Base-by-base conservation (phyloP, 163 green algal species). In the Volvox carteri region DNA sequence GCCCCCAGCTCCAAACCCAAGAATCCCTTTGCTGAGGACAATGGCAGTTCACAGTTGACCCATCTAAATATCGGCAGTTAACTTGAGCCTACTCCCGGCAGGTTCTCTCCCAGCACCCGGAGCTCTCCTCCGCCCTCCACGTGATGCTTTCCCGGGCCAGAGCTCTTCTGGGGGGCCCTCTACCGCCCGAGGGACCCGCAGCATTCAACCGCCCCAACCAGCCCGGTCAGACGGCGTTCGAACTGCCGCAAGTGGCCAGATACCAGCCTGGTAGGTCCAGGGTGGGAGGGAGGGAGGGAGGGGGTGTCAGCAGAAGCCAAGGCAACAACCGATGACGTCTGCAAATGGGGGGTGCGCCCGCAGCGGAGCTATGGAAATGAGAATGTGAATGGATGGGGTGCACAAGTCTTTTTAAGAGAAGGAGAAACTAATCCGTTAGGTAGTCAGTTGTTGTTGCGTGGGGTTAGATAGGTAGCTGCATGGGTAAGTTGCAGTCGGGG, bases 191-290 rank as follows among this genome's bases (percentile, higher is more conserved):
- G 35, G 65, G 56, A 30, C 4, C 42, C 39, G 42, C 25, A 1
- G 65, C 75, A 54, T 90, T 90, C 73, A 60, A 28, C 28, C 76
- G 58, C 0, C 85, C 85, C 30, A 58, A 9, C 73, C 48, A 54
- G 37, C 54, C 85, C 1, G 85, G 85, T 41, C 85, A 90, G 85
- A 4, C 70, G n/a, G 60, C 85, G 16, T 78, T 90, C 42, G 85
- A 90, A 73, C 85, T 90, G 73, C 85, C 85, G 85, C 85, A 90
- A 74, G 70, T 90, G 56, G 85, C 85, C 0, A 78, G 73, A 4
- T 90, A 90, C 58, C 68, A 78, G 73, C 85, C 54, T 58, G 85
- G 85, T 85, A 41, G 11, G 72, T 76, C 9, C 18, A 58, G 48
- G 48, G 48, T 58, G 48, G 58, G 58, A 70, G 58, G 58, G 23